A percentile compares a stretch with the other conserved stretches of the same genome.
Conservation (phyloP, 108 stramenopile species). For the Cyclotella cryptica region DNA sequence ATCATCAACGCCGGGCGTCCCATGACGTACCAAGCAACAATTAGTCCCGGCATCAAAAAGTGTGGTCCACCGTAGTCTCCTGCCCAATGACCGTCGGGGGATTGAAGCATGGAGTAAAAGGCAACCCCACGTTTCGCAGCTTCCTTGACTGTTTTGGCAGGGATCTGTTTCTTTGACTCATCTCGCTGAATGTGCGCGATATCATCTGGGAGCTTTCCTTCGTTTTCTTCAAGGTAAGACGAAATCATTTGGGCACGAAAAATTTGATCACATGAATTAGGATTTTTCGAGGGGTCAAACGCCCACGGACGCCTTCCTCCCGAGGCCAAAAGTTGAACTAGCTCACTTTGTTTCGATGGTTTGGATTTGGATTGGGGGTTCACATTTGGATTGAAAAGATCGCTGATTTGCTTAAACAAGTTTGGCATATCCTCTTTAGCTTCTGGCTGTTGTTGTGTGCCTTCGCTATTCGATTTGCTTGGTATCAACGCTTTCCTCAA, state of each 20-base stretch:
- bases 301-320: constrained; percentile 67
- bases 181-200: constrained; percentile 37
- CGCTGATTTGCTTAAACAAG: constrained; percentile 17
- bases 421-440: constrained; percentile 13
- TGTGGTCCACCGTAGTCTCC: constrained; percentile 99
- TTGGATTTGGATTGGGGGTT: background rate
- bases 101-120: constrained; percentile 88
- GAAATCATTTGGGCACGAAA: constrained; percentile 86
- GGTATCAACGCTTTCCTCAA: constrained; percentile 24
- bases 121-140: constrained; percentile 72
- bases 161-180: constrained; percentile 15
- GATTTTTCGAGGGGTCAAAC: constrained; percentile 86
- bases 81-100: constrained; percentile 92
- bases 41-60: constrained; percentile 97
- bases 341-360: constrained; percentile 4
- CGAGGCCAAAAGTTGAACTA: constrained; percentile 58
- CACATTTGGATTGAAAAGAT: background rate
- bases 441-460: constrained; percentile 3
- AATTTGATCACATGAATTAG: constrained; percentile 75
- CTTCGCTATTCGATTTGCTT: background rate
- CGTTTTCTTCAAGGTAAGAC: constrained; percentile 56
- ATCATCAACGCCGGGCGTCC: constrained; percentile 70
- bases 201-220: constrained; percentile 38
- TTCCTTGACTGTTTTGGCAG: constrained; percentile 59
- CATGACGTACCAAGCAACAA: constrained; percentile 91